A percentile compares a stretch with the other conserved stretches of the same genome.
Evolutionary conservation across 2,329 filamentous ascomycete genomes (phyloP).

Genomic region (Xylariaceae sp.): DNA sequence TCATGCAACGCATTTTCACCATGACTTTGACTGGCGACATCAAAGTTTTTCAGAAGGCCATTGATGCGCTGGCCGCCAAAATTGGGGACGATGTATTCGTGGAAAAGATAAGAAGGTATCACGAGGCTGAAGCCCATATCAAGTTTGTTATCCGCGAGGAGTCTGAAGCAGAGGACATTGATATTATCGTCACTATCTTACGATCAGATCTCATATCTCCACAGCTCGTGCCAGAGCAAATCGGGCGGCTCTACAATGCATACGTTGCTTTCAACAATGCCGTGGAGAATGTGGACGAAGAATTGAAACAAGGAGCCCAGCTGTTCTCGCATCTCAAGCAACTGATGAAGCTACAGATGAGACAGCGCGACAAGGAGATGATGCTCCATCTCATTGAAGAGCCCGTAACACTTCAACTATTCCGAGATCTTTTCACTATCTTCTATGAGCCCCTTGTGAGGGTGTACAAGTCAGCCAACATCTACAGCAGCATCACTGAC

Average conservation of each 20-base stretch:
- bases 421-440: constrained; percentile 94
- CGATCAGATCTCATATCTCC: constrained; percentile 74
- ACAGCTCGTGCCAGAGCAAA: constrained; percentile 67
- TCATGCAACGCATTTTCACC: constrained; percentile 92
- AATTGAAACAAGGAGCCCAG: constrained; percentile 83
- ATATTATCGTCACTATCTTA: constrained; percentile 81
- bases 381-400: constrained; percentile 96
- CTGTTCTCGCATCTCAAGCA: constrained; percentile 95
- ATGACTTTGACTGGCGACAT: constrained; percentile 90
- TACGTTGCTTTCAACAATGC: constrained; percentile 96
- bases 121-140: constrained; percentile 67
- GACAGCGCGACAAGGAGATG: constrained; percentile 93
- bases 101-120: constrained; percentile 77
- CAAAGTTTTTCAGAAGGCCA: constrained; percentile 76
- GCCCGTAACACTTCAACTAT: constrained; percentile 91
- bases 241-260: constrained; percentile 84
- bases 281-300: constrained; percentile 84
- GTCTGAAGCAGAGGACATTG: constrained; percentile 68
- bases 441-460: constrained; percentile 97
- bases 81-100: constrained; percentile 78
- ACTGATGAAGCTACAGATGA: constrained; percentile 83
- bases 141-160: constrained; percentile 73
- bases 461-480: constrained; percentile 97
- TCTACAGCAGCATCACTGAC: constrained; percentile 95
- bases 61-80: constrained; percentile 71